phyloP scores from a whole-genome alignment of 1,284 basidiomycete species.

The Fistulina hepatica region DNA sequence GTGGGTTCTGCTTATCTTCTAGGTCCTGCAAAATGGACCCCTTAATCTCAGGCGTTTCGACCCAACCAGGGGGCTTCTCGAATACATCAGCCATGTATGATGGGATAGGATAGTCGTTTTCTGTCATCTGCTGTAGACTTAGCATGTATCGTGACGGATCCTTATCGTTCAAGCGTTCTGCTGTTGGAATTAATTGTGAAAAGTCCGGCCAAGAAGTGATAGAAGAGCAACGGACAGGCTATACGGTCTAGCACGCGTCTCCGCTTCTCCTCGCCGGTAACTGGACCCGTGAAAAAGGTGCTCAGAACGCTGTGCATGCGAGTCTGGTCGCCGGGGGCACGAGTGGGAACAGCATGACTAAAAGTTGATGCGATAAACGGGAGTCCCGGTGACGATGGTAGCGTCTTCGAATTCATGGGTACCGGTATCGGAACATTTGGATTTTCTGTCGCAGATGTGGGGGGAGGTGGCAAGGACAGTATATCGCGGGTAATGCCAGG shows the following conservation, averaged over 20 bases:
- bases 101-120: conserved; percentile 82
- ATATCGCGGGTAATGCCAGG: conserved; percentile 70
- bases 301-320: conserved; percentile 80
- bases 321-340: conserved; percentile 77
- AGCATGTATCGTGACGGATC: conserved; percentile 65
- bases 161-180: conserved; percentile 46
- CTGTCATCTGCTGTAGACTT: conserved; percentile 74
- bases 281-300: conserved; percentile 68
- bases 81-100: conserved; percentile 66
- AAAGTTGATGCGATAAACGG: conserved; percentile 78
- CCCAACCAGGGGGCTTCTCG: conserved; percentile 47
- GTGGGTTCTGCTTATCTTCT: conserved; percentile 12
- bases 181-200: conserved; percentile 25
- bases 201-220: neutral
- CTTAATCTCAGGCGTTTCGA: conserved; percentile 59
- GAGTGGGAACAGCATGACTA: conserved; percentile 83
- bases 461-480: conserved; percentile 57
- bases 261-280: conserved; percentile 72
- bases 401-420: conserved; percentile 30
- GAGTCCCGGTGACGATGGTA: conserved; percentile 31
- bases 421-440: conserved; percentile 58
- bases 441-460: conserved; percentile 52
- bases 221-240: conserved; percentile 35
- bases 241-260: conserved; percentile 44
- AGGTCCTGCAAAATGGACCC: conserved; percentile 20